Evolutionary conservation across 441 rosid species (phyloP).

Genomic region (Adansonia gregorii): DNA sequence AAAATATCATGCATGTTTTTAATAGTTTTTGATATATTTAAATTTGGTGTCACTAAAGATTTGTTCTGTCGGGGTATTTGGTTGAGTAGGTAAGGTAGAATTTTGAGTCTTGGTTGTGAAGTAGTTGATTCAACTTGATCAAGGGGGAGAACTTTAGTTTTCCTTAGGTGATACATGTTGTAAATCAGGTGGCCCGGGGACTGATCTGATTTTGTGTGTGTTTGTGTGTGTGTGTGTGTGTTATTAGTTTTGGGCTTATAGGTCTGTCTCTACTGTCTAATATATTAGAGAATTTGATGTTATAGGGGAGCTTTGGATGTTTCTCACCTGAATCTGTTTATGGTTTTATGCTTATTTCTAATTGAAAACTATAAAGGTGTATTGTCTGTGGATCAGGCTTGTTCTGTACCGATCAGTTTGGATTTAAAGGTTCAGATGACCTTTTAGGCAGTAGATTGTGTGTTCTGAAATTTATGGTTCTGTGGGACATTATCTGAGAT

Average conservation of each 20-base stretch:
- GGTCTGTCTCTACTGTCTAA: neutral
- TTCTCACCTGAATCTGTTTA: neutral
- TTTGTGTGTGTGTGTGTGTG: no score
- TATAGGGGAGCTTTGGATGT: neutral
- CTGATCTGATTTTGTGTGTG: neutral
- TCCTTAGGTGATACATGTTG: neutral
- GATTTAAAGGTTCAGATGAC: neutral
- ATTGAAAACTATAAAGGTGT: neutral
- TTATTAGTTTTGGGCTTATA: neutral
- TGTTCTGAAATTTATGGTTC: neutral
- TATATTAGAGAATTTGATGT: neutral
- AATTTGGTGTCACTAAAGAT: neutral
- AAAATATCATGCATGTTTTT: neutral
- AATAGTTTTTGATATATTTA: neutral
- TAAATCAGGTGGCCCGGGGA: neutral
- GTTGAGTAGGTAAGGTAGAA: neutral
- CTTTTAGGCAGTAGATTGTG: neutral
- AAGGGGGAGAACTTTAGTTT: neutral
- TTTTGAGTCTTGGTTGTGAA: neutral
- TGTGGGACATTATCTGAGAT: neutral
- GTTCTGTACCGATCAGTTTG: neutral
- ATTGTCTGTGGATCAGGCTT: constrained; percentile 21
- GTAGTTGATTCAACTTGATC: neutral
- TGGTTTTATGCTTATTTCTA: neutral
- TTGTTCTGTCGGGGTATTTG: neutral